These are phyloP conservation scores for Rhodosporidiobolus odoratus DNA, from an alignment of 768 basidiomycete species.

Conservation along the genomic window DNA sequence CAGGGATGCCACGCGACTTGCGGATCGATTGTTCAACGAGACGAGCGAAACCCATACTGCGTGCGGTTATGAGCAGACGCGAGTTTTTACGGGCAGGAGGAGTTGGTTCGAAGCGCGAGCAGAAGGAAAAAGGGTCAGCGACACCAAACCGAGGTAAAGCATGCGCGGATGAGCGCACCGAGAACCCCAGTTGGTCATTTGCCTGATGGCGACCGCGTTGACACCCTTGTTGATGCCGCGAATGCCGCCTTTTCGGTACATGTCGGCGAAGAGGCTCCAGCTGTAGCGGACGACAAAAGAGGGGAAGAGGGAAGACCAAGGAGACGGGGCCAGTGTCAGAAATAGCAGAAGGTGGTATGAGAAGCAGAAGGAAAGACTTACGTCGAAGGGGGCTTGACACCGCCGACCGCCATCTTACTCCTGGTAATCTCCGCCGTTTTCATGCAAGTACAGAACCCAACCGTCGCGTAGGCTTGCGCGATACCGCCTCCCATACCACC, in stretches of 20 bases:
- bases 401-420: slow-evolving; percentile 78
- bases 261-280: slow-evolving; percentile 89
- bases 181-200: slow-evolving; percentile 51
- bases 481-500: slow-evolving; percentile 98
- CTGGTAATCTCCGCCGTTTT: slow-evolving; percentile 97
- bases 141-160: not conserved
- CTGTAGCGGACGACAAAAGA: slow-evolving; percentile 54
- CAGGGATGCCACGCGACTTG: slow-evolving; percentile 68
- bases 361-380: slow-evolving; percentile 16
- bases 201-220: slow-evolving; percentile 56
- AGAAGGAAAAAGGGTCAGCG: slow-evolving; percentile 15
- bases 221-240: slow-evolving; percentile 98
- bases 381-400: slow-evolving; percentile 65
- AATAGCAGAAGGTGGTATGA: too few relatives aligned
- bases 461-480: slow-evolving; percentile 98
- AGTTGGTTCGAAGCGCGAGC: slow-evolving; percentile 24
- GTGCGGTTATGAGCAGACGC: too few relatives aligned
- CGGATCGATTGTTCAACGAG: slow-evolving; percentile 77
- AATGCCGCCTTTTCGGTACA: slow-evolving; percentile 87
- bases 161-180: slow-evolving; percentile 36
- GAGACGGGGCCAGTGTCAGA: not conserved
- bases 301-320: not conserved
- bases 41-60: slow-evolving; percentile 94
- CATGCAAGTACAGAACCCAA: slow-evolving; percentile 99
- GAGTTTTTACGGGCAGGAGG: not conserved